Conservation (phyloP, 495 filamentous ascomycete species). For the Aspergillus cavernicola region DNA sequence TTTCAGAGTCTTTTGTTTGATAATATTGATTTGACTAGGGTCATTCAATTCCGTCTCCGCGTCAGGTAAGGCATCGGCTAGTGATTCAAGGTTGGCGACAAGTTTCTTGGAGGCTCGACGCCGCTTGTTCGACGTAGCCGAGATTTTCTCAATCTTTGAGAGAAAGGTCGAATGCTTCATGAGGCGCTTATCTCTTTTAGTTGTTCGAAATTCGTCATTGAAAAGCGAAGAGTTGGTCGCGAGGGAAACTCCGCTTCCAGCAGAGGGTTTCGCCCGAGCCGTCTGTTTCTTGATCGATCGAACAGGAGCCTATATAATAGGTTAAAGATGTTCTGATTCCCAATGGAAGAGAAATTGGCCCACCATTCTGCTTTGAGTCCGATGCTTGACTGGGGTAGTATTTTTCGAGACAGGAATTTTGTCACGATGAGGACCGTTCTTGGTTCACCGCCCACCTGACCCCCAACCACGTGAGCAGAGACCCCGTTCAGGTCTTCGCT, state of each 20-base stretch:
- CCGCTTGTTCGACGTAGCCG: conserved; percentile 48
- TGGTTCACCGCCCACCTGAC: conserved; percentile 16
- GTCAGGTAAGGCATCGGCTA: conserved; percentile 74
- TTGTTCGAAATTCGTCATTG: conserved; percentile 52
- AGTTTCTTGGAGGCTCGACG: conserved; percentile 73
- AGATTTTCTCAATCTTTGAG: conserved; percentile 65
- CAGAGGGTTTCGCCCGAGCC: conserved; percentile 23
- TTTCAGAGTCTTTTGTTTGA: conserved; percentile 67
- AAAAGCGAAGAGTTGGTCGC: conserved; percentile 28
- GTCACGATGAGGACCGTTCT: background rate
- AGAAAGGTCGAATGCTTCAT: conserved; percentile 76
- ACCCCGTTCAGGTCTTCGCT: no score
- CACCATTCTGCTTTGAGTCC: conserved; percentile 10
- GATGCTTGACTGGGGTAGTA: background rate
- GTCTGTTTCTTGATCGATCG: conserved; percentile 22
- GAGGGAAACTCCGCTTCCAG: conserved; percentile 23
- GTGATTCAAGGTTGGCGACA: conserved; percentile 67
- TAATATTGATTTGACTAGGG: conserved; percentile 41
- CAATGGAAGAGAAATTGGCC: conserved; percentile 10
- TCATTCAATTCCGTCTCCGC: conserved; percentile 32
- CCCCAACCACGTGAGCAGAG: conserved; percentile 6
- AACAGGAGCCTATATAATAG: conserved; percentile 27
- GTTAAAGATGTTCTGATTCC: background rate
- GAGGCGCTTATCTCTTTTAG: conserved; percentile 72
- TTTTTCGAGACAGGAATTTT: background rate